Evolutionary conservation across 331 rosid species (phyloP).

Genomic region (Quercus lobata): DNA sequence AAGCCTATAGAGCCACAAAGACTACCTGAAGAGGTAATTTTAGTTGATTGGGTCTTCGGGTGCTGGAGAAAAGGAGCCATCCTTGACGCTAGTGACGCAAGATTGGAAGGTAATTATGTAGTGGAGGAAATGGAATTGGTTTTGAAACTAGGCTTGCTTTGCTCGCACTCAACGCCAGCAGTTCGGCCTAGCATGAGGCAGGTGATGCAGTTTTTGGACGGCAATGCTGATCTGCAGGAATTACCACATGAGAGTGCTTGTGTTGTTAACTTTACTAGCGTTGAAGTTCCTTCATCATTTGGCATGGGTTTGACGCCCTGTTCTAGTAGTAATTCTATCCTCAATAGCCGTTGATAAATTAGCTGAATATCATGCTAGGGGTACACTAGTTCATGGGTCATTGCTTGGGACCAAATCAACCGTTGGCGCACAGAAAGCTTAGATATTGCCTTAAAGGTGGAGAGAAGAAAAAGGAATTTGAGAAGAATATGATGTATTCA

Average conservation of each 20-base stretch:
- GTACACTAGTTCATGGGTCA: too few species aligned
- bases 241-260: too few species aligned
- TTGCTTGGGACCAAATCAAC: too few species aligned
- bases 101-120: conserved; percentile 25
- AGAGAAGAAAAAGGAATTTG: too few species aligned
- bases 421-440: too few species aligned
- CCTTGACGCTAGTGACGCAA: conserved; percentile 33
- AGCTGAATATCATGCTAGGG: too few species aligned
- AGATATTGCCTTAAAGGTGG: too few species aligned
- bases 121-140: conserved; percentile 37
- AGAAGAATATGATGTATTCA: too few species aligned
- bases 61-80: conserved; percentile 32
- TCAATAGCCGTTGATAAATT: too few species aligned
- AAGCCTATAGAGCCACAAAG: conserved; percentile 33
- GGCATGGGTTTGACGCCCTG: neutral
- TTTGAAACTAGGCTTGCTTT: conserved; percentile 32
- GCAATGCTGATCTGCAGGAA: too few species aligned
- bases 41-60: conserved; percentile 35
- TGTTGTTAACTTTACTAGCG: neutral
- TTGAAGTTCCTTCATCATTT: neutral
- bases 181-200: conserved; percentile 22
- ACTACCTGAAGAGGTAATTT: conserved; percentile 14
- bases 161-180: conserved; percentile 32
- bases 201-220: too few species aligned
- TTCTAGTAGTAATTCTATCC: too few species aligned